These are phyloP conservation scores for Pelargonium fulgidum DNA, from an alignment of 441 rosid species.

Conservation along the genomic window DNA sequence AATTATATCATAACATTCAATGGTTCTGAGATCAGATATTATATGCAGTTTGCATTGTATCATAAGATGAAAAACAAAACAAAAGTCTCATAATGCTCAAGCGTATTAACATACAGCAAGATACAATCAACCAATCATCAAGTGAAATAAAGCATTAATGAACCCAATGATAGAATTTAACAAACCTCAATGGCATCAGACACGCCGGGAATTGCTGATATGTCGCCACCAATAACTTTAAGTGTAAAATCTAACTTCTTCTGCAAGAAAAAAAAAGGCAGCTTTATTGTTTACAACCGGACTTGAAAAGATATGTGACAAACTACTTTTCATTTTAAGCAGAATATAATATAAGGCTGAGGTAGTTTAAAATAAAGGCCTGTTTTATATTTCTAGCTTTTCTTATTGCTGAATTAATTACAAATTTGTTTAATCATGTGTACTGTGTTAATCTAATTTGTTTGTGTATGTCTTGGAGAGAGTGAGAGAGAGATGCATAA, in stretches of 20 bases:
- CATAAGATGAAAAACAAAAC: too few relatives aligned
- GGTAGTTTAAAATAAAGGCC: too few relatives aligned
- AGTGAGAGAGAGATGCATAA: too few relatives aligned
- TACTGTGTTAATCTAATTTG: too few relatives aligned
- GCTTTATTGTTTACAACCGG: too few relatives aligned
- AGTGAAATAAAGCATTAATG: background rate
- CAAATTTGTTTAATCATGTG: too few relatives aligned
- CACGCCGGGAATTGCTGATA: constrained; percentile 80
- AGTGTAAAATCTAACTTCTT: constrained; percentile 78
- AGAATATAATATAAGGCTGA: too few relatives aligned
- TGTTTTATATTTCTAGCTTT: too few relatives aligned
- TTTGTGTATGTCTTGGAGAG: too few relatives aligned
- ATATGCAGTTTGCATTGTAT: background rate
- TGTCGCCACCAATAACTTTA: constrained; percentile 73
- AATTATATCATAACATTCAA: background rate
- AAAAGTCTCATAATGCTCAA: background rate
- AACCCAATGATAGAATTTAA: constrained; percentile 1
- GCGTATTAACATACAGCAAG: constrained; percentile 6
- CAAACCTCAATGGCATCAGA: constrained; percentile 81
- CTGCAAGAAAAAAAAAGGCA: constrained; percentile 37
- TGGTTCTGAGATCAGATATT: background rate
- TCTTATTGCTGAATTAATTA: too few relatives aligned
- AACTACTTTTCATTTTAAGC: too few relatives aligned
- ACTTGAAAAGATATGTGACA: too few relatives aligned
- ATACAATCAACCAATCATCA: constrained; percentile 3